phyloP scores from a whole-genome alignment of 768 basidiomycete species.

The Lanmaoa rubissima region DNA sequence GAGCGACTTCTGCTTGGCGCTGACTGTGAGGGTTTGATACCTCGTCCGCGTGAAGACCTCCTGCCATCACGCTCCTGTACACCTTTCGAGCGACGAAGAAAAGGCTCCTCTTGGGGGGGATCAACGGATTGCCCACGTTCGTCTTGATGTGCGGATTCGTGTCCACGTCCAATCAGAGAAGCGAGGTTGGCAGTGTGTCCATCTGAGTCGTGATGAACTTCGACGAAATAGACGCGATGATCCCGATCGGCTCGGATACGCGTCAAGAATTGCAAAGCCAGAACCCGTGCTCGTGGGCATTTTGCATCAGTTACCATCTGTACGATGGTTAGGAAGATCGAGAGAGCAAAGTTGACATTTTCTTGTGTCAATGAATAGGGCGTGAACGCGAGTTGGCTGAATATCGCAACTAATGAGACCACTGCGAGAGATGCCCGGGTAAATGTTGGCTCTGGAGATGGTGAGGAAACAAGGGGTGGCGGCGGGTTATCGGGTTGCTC shows the following conservation, averaged over 20 bases:
- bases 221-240: constrained; percentile 75
- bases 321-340: constrained; percentile 53
- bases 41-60: constrained; percentile 52
- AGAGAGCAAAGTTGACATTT: constrained; percentile 52
- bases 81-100: constrained; percentile 44
- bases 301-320: constrained; percentile 44
- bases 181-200: constrained; percentile 59
- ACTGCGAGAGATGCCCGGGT: constrained; percentile 59
- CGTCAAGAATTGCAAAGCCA: constrained; percentile 82
- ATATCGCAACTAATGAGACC: constrained; percentile 61
- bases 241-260: constrained; percentile 87
- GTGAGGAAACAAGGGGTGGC: constrained; percentile 29
- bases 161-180: constrained; percentile 56
- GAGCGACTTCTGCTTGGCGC: constrained; percentile 62
- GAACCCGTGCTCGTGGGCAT: constrained; percentile 61
- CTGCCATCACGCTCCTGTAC: constrained; percentile 54
- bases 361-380: constrained; percentile 48
- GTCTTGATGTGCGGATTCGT: constrained; percentile 27
- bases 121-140: constrained; percentile 28
- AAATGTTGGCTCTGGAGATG: constrained; percentile 27
- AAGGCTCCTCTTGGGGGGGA: constrained; percentile 26
- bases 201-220: constrained; percentile 51
- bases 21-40: constrained; percentile 41
- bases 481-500: constrained; percentile 35
- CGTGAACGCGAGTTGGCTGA: constrained; percentile 70